Conservation (phyloP, 1,139 yeast species). For the Protomyces gravidus region DNA sequence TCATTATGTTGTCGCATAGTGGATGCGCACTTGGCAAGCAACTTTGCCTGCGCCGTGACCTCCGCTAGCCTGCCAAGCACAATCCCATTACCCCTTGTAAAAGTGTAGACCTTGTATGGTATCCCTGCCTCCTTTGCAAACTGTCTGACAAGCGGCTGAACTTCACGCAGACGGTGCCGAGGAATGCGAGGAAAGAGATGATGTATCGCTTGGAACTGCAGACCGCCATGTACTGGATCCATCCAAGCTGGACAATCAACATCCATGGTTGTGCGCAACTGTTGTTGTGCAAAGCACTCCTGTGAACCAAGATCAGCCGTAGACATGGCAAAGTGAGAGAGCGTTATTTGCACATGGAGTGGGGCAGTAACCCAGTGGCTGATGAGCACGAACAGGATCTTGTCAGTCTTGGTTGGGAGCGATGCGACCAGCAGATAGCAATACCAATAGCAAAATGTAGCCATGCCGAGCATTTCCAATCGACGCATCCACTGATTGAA, state of each 20-base stretch:
- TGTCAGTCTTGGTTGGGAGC: conserved; percentile 51
- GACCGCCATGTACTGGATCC: conserved; percentile 86
- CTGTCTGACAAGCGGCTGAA: conserved; percentile 65
- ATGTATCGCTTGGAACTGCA: conserved; percentile 87
- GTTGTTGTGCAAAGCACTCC: conserved; percentile 78
- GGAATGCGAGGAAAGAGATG: conserved; percentile 88
- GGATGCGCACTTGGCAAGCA: conserved; percentile 63
- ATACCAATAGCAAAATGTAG: conserved; percentile 71
- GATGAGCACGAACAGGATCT: conserved; percentile 59
- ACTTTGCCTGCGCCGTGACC: conserved; percentile 71
- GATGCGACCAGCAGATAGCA: conserved; percentile 59
- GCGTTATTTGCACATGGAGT: conserved; percentile 85
- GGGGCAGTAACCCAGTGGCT: conserved; percentile 81
- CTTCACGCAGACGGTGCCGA: conserved; percentile 73
- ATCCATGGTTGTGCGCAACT: conserved; percentile 87
- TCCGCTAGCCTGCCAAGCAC: conserved; percentile 68
- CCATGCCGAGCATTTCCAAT: conserved; percentile 65
- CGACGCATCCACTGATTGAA: conserved; percentile 83
- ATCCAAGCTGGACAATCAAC: conserved; percentile 92
- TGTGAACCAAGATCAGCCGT: conserved; percentile 77
- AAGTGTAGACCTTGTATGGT: conserved; percentile 78
- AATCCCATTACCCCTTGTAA: conserved; percentile 66
- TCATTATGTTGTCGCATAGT: conserved; percentile 18
- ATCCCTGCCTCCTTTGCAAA: conserved; percentile 77
- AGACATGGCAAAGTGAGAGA: conserved; percentile 91